Conservation (phyloP, 2,329 filamentous ascomycete species). For the Colletotrichum shisoi region DNA sequence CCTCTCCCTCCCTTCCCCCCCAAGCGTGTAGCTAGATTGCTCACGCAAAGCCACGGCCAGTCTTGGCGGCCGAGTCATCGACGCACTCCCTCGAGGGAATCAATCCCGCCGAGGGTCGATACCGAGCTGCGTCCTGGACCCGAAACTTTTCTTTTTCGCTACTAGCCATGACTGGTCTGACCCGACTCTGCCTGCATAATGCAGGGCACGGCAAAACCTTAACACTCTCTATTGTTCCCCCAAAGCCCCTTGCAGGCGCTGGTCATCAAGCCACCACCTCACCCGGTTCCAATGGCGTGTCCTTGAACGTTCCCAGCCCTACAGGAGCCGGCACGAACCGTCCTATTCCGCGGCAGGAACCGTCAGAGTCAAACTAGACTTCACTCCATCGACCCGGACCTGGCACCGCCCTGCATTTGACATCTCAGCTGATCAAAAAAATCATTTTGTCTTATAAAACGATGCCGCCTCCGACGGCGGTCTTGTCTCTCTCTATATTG, state of each 20-base stretch:
- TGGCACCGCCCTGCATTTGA: not conserved
- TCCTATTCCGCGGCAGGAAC: not conserved
- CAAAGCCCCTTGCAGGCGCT: not conserved
- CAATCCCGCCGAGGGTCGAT: constrained; percentile 35
- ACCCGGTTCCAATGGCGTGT: not conserved
- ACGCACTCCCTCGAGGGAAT: constrained; percentile 1
- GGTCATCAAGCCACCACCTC: constrained; percentile 4
- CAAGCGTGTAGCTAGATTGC: not conserved
- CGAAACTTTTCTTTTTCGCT: constrained; percentile 8
- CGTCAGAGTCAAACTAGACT: constrained; percentile 26
- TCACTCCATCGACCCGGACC: constrained; percentile 7
- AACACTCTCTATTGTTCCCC: no score
- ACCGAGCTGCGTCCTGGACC: constrained; percentile 16
- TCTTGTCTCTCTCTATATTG: constrained; percentile 17
- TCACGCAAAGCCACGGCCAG: not conserved
- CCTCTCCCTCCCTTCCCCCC: not conserved
- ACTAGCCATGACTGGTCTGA: not conserved
- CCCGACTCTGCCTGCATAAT: not conserved
- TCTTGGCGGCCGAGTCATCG: constrained; percentile 1
- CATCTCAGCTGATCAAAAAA: not conserved
- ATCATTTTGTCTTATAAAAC: not conserved
- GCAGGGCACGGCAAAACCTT: not conserved
- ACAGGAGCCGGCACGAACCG: not conserved
- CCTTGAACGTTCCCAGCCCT: not conserved
- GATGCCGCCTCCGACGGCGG: not conserved